These are phyloP conservation scores for Kwoniella botswanensis DNA, from an alignment of 768 basidiomycete species.

Conservation along the genomic window DNA sequence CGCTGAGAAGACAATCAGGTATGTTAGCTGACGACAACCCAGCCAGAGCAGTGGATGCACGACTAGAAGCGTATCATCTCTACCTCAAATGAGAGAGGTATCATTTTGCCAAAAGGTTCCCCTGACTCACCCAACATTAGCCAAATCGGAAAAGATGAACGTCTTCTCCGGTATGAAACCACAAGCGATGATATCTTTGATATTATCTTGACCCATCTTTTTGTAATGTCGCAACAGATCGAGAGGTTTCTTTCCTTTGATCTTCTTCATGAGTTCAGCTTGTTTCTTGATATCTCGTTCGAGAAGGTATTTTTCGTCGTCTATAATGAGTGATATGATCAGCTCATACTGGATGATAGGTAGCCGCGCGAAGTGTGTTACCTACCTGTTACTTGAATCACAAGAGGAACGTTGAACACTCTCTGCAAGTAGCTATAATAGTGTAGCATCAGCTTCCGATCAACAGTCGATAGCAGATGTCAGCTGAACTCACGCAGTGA, in stretches of 20 bases:
- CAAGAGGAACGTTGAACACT: conserved; percentile 90
- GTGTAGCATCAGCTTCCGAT: neutral
- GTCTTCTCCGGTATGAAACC: conserved; percentile 91
- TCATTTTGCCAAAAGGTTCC: no score
- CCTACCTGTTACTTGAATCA: conserved; percentile 91
- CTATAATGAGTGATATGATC: conserved; percentile 51
- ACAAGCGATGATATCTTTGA: conserved; percentile 95
- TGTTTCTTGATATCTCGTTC: conserved; percentile 68
- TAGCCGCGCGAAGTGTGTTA: neutral
- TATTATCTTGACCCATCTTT: conserved; percentile 79
- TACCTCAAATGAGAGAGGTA: neutral
- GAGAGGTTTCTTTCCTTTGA: conserved; percentile 49
- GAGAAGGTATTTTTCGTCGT: conserved; percentile 99
- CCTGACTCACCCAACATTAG: conserved; percentile 68
- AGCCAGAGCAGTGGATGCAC: neutral
- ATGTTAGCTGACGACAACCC: neutral
- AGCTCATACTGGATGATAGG: neutral
- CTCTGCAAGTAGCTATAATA: conserved; percentile 87
- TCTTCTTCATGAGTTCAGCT: conserved; percentile 48
- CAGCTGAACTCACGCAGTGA: conserved; percentile 77
- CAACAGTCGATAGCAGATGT: neutral
- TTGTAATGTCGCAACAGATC: conserved; percentile 77
- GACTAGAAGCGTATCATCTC: neutral
- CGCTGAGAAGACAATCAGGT: conserved; percentile 60
- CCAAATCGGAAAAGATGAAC: conserved; percentile 94